These are phyloP conservation scores for Arachnopeziza araneosa DNA, from an alignment of 2,329 filamentous ascomycete genomes.

Conservation along the genomic window DNA sequence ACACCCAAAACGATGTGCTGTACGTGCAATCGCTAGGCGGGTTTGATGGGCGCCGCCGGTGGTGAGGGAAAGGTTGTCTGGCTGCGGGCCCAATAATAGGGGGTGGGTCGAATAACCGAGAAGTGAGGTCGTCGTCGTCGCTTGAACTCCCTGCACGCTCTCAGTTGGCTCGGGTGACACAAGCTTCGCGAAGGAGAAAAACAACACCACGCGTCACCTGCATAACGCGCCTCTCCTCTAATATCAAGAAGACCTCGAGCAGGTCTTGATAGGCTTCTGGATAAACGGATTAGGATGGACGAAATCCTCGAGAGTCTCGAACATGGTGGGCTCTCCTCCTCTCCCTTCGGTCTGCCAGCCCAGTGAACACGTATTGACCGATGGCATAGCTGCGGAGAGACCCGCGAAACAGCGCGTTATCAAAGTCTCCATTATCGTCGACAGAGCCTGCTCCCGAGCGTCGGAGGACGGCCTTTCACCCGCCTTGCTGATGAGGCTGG, in stretches of 20 bases:
- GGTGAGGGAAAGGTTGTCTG: not conserved
- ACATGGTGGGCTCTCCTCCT: conserved; percentile 16
- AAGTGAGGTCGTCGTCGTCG: not conserved
- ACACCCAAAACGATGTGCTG: not conserved
- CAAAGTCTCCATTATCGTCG: conserved; percentile 58
- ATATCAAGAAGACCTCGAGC: not conserved
- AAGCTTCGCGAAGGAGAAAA: not conserved
- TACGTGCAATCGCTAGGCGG: not conserved
- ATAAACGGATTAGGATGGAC: not conserved
- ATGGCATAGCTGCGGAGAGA: conserved; percentile 46
- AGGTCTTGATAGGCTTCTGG: not conserved
- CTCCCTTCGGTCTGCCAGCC: conserved; percentile 8
- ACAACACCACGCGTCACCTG: not conserved
- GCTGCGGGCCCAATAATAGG: not conserved
- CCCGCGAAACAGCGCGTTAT: conserved; percentile 61
- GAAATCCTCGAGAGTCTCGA: conserved; percentile 24
- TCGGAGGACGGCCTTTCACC: conserved; percentile 64
- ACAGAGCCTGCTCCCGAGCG: conserved; percentile 55
- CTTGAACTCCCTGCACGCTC: not conserved
- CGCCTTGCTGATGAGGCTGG: conserved; percentile 53
- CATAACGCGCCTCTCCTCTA: not conserved
- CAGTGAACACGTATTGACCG: conserved; percentile 5
- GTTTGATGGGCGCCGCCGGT: not conserved
- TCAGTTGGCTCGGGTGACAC: not conserved
- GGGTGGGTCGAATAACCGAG: not conserved